Percentiles rank a stretch among this genome's conserved stretches.
phyloP scores from a whole-genome alignment of 306 rosid species.

The Prunus campanulata region DNA sequence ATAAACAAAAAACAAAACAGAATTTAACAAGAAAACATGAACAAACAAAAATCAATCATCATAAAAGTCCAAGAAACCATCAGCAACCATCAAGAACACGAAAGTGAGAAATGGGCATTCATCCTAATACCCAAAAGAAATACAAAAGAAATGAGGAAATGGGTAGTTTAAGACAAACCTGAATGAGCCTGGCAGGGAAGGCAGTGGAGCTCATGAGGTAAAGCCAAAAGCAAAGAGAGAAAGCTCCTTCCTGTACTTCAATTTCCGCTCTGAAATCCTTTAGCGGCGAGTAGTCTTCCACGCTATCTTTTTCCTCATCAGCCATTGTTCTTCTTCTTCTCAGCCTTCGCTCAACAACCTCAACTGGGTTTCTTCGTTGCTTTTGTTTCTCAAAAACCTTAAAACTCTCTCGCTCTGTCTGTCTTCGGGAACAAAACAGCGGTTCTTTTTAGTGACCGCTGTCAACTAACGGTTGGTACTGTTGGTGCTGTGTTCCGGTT shows the following conservation, averaged over 20 bases:
- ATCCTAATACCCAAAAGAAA: neutral
- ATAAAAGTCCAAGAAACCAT: conserved; percentile 3
- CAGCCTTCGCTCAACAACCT: no score
- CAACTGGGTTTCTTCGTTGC: no score
- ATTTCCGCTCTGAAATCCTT: conserved; percentile 62
- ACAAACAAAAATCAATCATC: neutral
- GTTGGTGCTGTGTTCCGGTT: neutral
- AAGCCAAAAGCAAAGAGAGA: conserved; percentile 80
- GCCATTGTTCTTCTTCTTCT: conserved; percentile 29
- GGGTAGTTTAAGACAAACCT: conserved; percentile 37
- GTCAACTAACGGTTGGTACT: conserved; percentile 44
- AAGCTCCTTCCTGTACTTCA: conserved; percentile 47
- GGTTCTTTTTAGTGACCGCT: conserved; percentile 21
- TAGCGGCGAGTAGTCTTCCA: conserved; percentile 44
- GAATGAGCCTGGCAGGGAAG: conserved; percentile 63
- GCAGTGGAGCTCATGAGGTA: conserved; percentile 54
- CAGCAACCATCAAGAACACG: neutral
- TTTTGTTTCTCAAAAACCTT: conserved; percentile 9
- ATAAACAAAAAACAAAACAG: neutral
- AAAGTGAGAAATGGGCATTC: conserved; percentile 6
- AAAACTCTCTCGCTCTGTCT: neutral
- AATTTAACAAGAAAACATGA: neutral
- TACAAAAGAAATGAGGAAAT: neutral
- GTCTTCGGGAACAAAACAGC: neutral
- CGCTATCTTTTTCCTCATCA: conserved; percentile 33